Evolutionary conservation across 106 monocot genomes (phyloP), one percentile per base, ranked within the genome.

Genomic region (Apostasia shenzhenica): DNA sequence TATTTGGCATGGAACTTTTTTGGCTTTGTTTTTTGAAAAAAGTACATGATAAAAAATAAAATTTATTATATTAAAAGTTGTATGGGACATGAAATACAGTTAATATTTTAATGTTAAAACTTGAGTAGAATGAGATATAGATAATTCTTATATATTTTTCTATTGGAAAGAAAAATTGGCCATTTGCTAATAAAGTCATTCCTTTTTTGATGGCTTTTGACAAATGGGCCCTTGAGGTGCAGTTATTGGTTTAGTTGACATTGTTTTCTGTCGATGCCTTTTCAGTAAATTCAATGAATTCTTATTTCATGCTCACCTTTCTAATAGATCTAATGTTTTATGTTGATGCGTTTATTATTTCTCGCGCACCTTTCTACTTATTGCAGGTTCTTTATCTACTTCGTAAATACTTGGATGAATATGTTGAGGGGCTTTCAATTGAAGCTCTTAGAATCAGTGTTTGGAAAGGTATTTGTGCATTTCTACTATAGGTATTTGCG

Each of bases 391-490:
- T 92, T 55, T 76, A 87, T 83, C 70, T 99, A 73, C 92, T 99
- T 41, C 81, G 85, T 42, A 99, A 85, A 76, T 93, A 99, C 66
- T 55, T 99, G 71, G 99, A 93, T 26, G 99, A 93, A 69, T 99
- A 99, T 83, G 87, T 99, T 13, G 92, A 99, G 69, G 99, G 99
- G 26, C 87, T 99, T 54, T 99, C 99, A 43, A 63, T 65, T 77
- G 99, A 99, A 82, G 87, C 93, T 70, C 86, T 99, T 75, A 67
- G 89, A 75, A 90, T 99, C 58, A 99, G 99, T 81, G 99, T 99
- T 65, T 99, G 99, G 99, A 85, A 90, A 90, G 99, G 99, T 99
- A 51, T 49, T 45, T 73, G 26, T 51, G 26, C 26, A 26, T 26
- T 26, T 26, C 26, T 26, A 26, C 26, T 26, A 26, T 26, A 26